Evolutionary conservation across 139 green algal genomes (phyloP).

Genomic region (Coelastrella sp.): DNA sequence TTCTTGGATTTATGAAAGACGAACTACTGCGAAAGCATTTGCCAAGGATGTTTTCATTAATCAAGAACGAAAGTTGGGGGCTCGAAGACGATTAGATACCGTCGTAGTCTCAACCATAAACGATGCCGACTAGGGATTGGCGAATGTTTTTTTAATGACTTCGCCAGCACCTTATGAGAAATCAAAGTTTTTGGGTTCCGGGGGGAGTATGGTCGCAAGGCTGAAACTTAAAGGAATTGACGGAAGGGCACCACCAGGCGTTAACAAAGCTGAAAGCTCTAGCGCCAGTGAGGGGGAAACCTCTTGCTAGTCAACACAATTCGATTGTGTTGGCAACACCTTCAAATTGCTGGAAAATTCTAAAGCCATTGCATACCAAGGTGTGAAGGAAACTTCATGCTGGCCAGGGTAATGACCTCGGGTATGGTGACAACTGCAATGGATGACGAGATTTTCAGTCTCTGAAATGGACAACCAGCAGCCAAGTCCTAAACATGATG

Average conservation of each 20-base stretch:
- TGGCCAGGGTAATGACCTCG: constrained; percentile 18
- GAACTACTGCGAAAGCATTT: constrained; percentile 99
- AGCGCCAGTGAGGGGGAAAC: neutral
- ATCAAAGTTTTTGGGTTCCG: constrained; percentile 99
- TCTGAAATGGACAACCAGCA: neutral
- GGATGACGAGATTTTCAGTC: neutral
- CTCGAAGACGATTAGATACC: constrained; percentile 99
- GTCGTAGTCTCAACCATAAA: constrained; percentile 99
- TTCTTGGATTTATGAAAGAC: constrained; percentile 99
- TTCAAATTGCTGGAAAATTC: neutral
- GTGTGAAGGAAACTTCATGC: constrained; percentile 3
- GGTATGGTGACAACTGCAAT: constrained; percentile 1
- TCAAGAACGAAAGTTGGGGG: constrained; percentile 99
- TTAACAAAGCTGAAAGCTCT: too few species aligned
- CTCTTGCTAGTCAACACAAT: neutral
- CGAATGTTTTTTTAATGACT: constrained; percentile 96
- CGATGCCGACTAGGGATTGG: constrained; percentile 99
- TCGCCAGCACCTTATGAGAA: constrained; percentile 98
- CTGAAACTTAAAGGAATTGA: constrained; percentile 98
- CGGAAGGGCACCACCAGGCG: constrained; percentile 95
- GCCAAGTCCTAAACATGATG: neutral
- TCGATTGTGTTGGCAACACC: neutral
- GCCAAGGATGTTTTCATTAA: constrained; percentile 99
- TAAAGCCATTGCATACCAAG: neutral
- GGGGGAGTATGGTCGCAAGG: constrained; percentile 97